Evolutionary conservation across 768 basidiomycete genomes (phyloP), one percentile per base, ranked within the genome.

Genomic region (Multifurca ochricompacta): DNA sequence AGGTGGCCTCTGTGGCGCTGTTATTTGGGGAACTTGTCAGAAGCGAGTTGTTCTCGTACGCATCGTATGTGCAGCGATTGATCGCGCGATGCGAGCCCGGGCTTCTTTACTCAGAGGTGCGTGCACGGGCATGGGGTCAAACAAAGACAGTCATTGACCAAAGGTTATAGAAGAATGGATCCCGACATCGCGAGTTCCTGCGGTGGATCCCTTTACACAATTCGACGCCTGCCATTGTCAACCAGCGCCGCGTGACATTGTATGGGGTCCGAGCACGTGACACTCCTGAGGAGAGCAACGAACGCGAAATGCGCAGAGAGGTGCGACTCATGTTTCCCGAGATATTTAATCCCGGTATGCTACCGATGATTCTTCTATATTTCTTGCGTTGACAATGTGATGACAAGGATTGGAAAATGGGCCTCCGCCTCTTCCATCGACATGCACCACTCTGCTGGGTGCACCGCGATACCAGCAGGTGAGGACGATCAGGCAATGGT

Each of bases 401-500:
- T 16, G 2, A 14, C 7, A 51, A 57, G 56, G 45, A 5, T 25
- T 23, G 4, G 50, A 47, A 8, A 36, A 23, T 6, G 56, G 19
- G 11, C 51, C 44, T 18, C 32, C 58, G n/a, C 49, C 54, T n/a
- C 35, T 62, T 51, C 65, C 73, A 11, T 59, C 64, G 14, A 70
- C 67, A 25, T 86, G 83, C 64, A 66, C 62, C 8, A 70, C 68
- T 4, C 63, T 84, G 39, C 63, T 81, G 28, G 67, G 67, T 4
- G 81, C 85, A 3, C 74, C 85, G 21, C 79, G 85, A 19, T 90
- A 80, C 58, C 86, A 90, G 59, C 87, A 90, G 69, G 79, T 87
- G 34, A 74, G 83, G 61, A 78, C 78, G 8, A 76, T 89, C 51
- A 75, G 73, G 51, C 77, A 80, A 44, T 91, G 89, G 89, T 71